Conservation (phyloP, 2,329 filamentous ascomycete species). For the Trichoderma polysporum region DNA sequence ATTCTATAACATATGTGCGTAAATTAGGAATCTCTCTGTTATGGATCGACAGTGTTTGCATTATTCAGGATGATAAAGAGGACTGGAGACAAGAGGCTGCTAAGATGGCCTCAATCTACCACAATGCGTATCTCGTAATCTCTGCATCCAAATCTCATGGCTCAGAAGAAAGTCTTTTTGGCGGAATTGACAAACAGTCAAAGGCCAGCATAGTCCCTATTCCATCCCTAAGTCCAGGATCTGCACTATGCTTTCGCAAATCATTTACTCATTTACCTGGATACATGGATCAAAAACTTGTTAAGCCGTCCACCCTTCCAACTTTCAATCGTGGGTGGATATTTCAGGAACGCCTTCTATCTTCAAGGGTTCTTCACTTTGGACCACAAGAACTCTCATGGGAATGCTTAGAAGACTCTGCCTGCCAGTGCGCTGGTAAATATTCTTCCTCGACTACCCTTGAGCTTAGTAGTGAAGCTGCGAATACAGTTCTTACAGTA, state of each 20-base stretch:
- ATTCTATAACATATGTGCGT: constrained; percentile 21
- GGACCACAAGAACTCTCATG: constrained; percentile 22
- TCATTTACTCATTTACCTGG: constrained; percentile 18
- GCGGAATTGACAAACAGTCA: neutral
- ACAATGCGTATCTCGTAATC: constrained; percentile 17
- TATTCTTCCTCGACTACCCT: neutral
- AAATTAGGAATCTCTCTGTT: constrained; percentile 21
- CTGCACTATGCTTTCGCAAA: constrained; percentile 19
- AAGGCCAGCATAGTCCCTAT: neutral
- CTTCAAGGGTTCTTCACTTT: constrained; percentile 21
- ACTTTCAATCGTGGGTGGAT: constrained; percentile 23
- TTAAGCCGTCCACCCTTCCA: constrained; percentile 1
- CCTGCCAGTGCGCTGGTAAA: constrained; percentile 19
- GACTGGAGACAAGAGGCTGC: constrained; percentile 23
- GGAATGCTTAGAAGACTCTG: constrained; percentile 20
- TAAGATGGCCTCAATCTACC: constrained; percentile 23
- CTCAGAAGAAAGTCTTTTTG: constrained; percentile 17
- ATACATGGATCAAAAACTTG: constrained; percentile 19
- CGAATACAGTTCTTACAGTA: neutral
- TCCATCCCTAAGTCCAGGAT: neutral
- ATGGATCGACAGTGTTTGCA: constrained; percentile 27
- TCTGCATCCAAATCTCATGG: constrained; percentile 13
- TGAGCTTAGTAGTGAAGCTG: neutral
- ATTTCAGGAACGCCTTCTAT: constrained; percentile 22
- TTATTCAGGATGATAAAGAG: constrained; percentile 10